Evolutionary conservation across 2,329 filamentous ascomycete species (phyloP).

Genomic region (Dothistroma pini): DNA sequence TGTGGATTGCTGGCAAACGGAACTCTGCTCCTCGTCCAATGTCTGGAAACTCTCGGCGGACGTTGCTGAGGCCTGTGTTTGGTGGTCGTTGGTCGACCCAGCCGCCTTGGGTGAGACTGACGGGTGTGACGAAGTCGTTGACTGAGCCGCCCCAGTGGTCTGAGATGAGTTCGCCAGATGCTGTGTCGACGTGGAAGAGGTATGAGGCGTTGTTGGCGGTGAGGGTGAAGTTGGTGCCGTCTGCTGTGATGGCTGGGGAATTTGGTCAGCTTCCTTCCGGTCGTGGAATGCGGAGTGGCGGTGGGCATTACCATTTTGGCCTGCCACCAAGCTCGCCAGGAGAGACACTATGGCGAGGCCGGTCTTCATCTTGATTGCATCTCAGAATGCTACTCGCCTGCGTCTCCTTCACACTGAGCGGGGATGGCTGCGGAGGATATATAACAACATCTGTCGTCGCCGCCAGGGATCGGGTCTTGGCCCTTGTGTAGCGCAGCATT

Average conservation of each 20-base stretch:
- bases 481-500: background rate
- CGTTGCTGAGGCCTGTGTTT: conserved; percentile 42
- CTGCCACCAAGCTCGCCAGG: background rate
- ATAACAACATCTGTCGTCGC: background rate
- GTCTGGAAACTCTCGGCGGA: conserved; percentile 61
- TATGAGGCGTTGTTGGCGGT: conserved; percentile 58
- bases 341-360: background rate
- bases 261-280: background rate
- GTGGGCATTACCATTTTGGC: background rate
- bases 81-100: conserved; percentile 45
- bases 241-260: conserved; percentile 49
- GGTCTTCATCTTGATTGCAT: background rate
- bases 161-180: conserved; percentile 54
- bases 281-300: background rate
- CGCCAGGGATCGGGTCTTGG: background rate
- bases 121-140: conserved; percentile 50
- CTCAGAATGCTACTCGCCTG: background rate
- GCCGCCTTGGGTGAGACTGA: conserved; percentile 43
- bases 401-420: background rate
- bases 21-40: conserved; percentile 59
- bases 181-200: conserved; percentile 59
- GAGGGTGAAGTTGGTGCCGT: conserved; percentile 55
- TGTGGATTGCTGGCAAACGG: conserved; percentile 58
- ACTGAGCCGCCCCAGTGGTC: conserved; percentile 60
- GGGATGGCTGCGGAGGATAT: background rate